These are phyloP conservation scores for Fusarium poae DNA, from an alignment of 2,329 filamentous ascomycete species.

Conservation along the genomic window DNA sequence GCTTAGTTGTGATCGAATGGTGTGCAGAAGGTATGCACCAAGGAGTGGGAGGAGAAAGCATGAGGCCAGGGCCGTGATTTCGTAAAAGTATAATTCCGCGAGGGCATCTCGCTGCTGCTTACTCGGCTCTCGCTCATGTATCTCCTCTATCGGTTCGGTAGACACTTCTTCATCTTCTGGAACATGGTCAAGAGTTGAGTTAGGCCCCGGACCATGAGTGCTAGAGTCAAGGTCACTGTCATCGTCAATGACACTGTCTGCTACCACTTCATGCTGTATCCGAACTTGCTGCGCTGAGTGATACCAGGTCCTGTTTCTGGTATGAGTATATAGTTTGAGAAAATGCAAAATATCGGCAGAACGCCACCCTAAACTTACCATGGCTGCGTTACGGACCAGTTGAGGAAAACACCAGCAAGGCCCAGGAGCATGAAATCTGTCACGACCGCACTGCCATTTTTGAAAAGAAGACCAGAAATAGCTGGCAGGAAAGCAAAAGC, in stretches of 20 bases:
- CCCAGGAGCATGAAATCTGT: conserved; percentile 87
- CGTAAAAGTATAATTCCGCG: conserved; percentile 78
- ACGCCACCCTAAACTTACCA: conserved; percentile 70
- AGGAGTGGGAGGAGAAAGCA: conserved; percentile 84
- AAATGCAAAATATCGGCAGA: background rate
- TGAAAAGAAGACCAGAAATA: conserved; percentile 85
- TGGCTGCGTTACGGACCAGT: conserved; percentile 91
- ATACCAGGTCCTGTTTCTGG: conserved; percentile 68
- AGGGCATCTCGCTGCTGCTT: conserved; percentile 58
- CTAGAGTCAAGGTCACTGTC: conserved; percentile 59
- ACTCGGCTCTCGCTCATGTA: conserved; percentile 24
- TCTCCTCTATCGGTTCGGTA: conserved; percentile 37
- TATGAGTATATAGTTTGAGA: conserved; percentile 16
- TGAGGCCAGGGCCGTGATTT: conserved; percentile 78
- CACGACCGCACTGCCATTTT: conserved; percentile 84
- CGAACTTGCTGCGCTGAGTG: conserved; percentile 75
- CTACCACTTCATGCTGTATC: conserved; percentile 61
- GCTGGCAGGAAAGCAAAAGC: conserved; percentile 88
- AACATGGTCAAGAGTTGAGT: conserved; percentile 57
- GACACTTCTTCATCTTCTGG: conserved; percentile 56
- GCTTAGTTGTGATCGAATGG: conserved; percentile 83
- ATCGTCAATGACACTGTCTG: conserved; percentile 59
- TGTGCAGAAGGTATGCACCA: conserved; percentile 86
- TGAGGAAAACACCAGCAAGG: conserved; percentile 86
- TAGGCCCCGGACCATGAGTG: conserved; percentile 35